Evolutionary conservation across 1,284 basidiomycete species (phyloP), one percentile per base, ranked within the genome.

Genomic region (Chalciporus sp.): DNA sequence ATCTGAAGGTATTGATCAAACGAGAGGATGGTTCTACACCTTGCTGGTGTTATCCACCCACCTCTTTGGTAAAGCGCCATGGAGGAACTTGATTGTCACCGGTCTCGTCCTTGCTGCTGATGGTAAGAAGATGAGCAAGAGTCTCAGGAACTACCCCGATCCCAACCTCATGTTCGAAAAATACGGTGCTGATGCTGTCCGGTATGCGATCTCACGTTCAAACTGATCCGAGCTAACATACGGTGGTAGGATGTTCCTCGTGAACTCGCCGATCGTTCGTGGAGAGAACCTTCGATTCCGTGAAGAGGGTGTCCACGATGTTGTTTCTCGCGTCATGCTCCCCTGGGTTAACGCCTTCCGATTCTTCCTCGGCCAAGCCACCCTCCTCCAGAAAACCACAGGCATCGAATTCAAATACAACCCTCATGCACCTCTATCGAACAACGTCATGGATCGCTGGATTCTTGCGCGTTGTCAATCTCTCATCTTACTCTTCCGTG

Each of bases 81-180:
- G 97, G 96, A 95, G 97, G 79, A 99, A 99, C 73, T 78, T 99
- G 65, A 97, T 99, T 60, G 94, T 95, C 45, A 94, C 90, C 46
- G 97, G 97, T 65, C 86, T 99, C 51, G 94, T 99, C 35, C 86
- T 99, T 48, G 97, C 96, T 41, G 90, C 89, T 8, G 95, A 99
- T 68, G 97, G 97, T 51, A 98, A 97, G 81, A 99, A 99, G 80
- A 99, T 99, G 97, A 95, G 92, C 78, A 99, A 99, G 78, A 96
- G 93, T 74, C 75, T 97, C 60, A 90, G 90, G 71, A 99, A 99
- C 76, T 99, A 95, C 74, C 96, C 97, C n/a, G 96, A 99, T 72
- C 97, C 97, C 8, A 93, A 88, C 70, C 65, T 94, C 55, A 84
- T 99, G 71, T 89, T 99, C 60, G 81, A 95, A 69, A 86, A 86